Evolutionary conservation across 352 stramenopile genomes (phyloP), one percentile per base, ranked within the genome.

Genomic region (Globisporangium radiosum): DNA sequence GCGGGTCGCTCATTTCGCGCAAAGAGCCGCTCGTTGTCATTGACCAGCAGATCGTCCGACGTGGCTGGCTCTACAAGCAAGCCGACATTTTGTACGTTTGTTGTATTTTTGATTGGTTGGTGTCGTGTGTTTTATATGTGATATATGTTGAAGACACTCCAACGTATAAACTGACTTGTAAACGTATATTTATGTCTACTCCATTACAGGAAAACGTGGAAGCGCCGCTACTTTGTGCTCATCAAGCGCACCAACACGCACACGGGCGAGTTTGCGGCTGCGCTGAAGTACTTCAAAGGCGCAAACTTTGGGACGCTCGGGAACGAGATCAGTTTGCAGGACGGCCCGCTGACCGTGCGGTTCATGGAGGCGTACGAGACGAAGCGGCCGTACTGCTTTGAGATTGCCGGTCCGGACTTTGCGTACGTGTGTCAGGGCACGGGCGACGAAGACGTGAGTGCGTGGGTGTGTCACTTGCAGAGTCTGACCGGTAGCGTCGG

Each of bases 181-280:
- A 7, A 37, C 37, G 25, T 59, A 78, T 57, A 50, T 71, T 14
- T 2, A 36, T 54, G 7, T 56, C 39, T 45, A 47, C 70, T 38
- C 36, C 19, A 13, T 33, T 33, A 62, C 48, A 83, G 75, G 71
- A 91, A 91, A 78, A 90, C 78, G 25, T 95, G 86, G 86, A 95
- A 95, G 61, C 84, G 81, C 38, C 75, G 86, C 10, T 95, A 89
- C 60, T 95, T 95, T 45, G 77, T 95, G 56, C 65, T 95, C n/a
- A 74, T 85, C 39, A 94, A 90, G 69, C 75, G 80, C 25, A 92
- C 78, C 5, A 92, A 92, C 57, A 47, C 72, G 8, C 59, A 63
- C 3, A 93, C 75, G 8, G 78, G 79, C 2, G 83, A 92, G 45
- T 88, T 78, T 47, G 86, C 74, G 58, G 83, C 84, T 1, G 85